These are phyloP conservation scores for Pisolithus marmoratus DNA, from an alignment of 768 basidiomycete genomes.

Conservation along the genomic window DNA sequence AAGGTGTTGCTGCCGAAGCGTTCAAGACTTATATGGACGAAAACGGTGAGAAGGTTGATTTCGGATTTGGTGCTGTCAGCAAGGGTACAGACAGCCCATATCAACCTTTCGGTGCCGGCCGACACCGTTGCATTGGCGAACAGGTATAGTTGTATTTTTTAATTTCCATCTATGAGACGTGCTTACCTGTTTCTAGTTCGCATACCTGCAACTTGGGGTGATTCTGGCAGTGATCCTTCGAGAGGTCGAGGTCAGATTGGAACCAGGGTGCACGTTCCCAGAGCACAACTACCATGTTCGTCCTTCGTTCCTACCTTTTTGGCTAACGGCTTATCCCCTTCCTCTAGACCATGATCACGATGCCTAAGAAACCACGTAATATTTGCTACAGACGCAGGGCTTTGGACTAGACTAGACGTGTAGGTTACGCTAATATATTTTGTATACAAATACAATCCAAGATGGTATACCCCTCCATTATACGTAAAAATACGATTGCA, in stretches of 20 bases:
- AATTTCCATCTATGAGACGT: constrained; percentile 3
- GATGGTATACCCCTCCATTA: background rate
- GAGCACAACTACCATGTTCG: constrained; percentile 87
- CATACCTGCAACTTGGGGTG: constrained; percentile 87
- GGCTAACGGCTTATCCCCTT: constrained; percentile 3
- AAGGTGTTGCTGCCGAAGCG: constrained; percentile 77
- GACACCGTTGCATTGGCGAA: constrained; percentile 93
- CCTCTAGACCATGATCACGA: constrained; percentile 85
- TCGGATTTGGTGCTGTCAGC: constrained; percentile 90
- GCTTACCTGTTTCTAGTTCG: constrained; percentile 55
- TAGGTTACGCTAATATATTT: background rate
- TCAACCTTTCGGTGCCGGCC: constrained; percentile 95
- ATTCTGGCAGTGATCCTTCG: constrained; percentile 78
- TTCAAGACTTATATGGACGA: constrained; percentile 70
- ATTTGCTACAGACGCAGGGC: constrained; percentile 65
- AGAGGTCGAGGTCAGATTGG: constrained; percentile 66
- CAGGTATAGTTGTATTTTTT: constrained; percentile 40
- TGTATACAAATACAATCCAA: constrained; percentile 16
- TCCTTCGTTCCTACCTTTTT: constrained; percentile 8
- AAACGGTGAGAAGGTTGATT: constrained; percentile 87
- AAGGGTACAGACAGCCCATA: constrained; percentile 96
- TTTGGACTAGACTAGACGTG: constrained; percentile 34
- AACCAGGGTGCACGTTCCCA: constrained; percentile 51
- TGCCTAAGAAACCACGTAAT: constrained; percentile 67
- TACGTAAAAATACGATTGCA: too few relatives aligned